A percentile compares a stretch with the other conserved stretches of the same genome.
phyloP scores from a whole-genome alignment of 202 grass and related monocot species.

The Carex sylvatica region DNA sequence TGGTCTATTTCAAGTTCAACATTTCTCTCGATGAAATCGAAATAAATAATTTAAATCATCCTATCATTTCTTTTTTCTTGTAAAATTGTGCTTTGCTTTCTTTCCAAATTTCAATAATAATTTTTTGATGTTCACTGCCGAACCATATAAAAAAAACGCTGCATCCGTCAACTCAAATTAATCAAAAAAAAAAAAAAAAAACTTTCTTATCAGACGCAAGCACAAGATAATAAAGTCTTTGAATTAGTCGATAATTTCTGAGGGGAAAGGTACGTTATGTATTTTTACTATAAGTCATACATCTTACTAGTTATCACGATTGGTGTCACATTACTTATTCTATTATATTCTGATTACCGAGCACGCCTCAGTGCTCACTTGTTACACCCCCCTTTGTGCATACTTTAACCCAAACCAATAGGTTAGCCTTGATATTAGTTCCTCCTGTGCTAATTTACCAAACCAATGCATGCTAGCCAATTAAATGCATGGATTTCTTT shows the following conservation, averaged over 20 bases:
- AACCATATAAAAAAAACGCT: not conserved
- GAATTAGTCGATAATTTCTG: not conserved
- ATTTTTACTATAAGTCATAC: not conserved
- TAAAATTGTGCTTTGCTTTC: not conserved
- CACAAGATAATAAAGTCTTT: not conserved
- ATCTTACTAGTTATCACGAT: not conserved
- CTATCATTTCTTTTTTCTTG: not conserved
- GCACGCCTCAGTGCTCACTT: not conserved
- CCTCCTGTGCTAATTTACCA: not conserved
- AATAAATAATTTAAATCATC: not conserved
- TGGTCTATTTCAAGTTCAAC: conserved; percentile 4
- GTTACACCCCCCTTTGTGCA: not conserved
- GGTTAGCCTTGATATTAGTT: not conserved
- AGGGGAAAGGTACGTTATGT: not conserved
- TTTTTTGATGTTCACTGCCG: not conserved
- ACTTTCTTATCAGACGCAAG: not conserved
- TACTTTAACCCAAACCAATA: not conserved
- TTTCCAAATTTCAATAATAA: not conserved
- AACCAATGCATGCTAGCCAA: not conserved
- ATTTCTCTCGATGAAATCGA: not conserved
- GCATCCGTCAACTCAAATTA: not conserved
- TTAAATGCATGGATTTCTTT: not conserved
- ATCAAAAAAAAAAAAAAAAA: not conserved
- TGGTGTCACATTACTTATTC: not conserved
- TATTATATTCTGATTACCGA: not conserved